A percentile compares a stretch with the other conserved stretches of the same genome.
Evolutionary conservation across 1,284 basidiomycete species (phyloP).

Genomic region (Kwoniella shivajii): DNA sequence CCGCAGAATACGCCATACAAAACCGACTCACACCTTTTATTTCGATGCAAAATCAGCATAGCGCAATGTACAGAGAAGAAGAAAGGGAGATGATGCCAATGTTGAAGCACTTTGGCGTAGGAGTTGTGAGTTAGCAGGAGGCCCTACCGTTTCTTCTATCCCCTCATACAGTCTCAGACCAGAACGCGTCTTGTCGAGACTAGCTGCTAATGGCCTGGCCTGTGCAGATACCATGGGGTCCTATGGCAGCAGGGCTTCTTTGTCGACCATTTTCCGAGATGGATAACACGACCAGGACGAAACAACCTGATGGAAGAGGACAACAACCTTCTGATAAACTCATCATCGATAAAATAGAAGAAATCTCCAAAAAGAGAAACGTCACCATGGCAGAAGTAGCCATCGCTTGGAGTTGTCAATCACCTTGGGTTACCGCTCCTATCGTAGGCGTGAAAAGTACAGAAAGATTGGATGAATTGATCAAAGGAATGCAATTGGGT

Average conservation of each 20-base stretch:
- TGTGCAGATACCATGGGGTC: slow-evolving; percentile 16
- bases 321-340: slow-evolving; percentile 77
- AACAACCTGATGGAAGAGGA: slow-evolving; percentile 56
- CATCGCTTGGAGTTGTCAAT: slow-evolving; percentile 34
- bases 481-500: slow-evolving; percentile 28
- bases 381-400: slow-evolving; percentile 62
- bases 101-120: slow-evolving; percentile 44
- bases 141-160: too few species aligned
- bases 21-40: slow-evolving; percentile 66
- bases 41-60: slow-evolving; percentile 65
- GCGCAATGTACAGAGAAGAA: slow-evolving; percentile 63
- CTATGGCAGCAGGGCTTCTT: slow-evolving; percentile 29
- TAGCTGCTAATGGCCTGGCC: too few species aligned
- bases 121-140: slow-evolving; percentile 31
- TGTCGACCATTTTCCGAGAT: slow-evolving; percentile 30
- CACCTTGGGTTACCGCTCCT: slow-evolving; percentile 37
- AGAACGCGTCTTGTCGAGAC: too few species aligned
- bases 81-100: slow-evolving; percentile 67
- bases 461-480: slow-evolving; percentile 39
- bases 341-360: slow-evolving; percentile 63
- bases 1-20: slow-evolving; percentile 45
- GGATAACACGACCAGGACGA: slow-evolving; percentile 18
- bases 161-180: too few species aligned
- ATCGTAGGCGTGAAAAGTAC: slow-evolving; percentile 38
- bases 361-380: slow-evolving; percentile 59